phyloP scores from a whole-genome alignment of 2,329 filamentous ascomycete genomes.

The Pseudodiploospora longispora region DNA sequence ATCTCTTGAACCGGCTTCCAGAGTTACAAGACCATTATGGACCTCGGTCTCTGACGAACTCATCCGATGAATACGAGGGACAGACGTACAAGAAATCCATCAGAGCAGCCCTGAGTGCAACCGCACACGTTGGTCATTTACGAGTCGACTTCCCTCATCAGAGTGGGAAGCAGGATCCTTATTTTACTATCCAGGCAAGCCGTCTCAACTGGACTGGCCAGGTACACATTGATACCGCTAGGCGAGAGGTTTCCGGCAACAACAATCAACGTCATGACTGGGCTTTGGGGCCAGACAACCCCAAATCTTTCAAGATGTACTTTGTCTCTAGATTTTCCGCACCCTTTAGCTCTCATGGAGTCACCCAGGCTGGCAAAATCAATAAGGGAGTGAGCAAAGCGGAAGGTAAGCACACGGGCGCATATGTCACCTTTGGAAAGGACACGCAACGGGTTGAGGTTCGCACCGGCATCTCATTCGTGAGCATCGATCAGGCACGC shows the following conservation, averaged over 20 bases:
- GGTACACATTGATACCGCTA: conserved; percentile 27
- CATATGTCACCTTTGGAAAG: conserved; percentile 31
- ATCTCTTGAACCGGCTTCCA: background rate
- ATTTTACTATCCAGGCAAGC: conserved; percentile 35
- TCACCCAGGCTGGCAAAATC: conserved; percentile 21
- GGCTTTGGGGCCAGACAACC: conserved; percentile 32
- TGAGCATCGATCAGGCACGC: conserved; percentile 38
- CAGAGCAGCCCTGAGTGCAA: conserved; percentile 30
- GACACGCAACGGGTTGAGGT: conserved; percentile 28
- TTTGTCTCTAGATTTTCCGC: conserved; percentile 39
- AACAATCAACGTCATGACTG: conserved; percentile 40
- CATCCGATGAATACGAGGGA: background rate
- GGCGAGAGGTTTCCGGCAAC: conserved; percentile 31
- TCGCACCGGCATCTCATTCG: conserved; percentile 37
- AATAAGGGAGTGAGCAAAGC: conserved; percentile 13
- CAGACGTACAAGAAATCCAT: conserved; percentile 14
- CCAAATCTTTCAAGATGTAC: conserved; percentile 33
- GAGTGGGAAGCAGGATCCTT: conserved; percentile 15
- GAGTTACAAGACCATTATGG: conserved; percentile 15
- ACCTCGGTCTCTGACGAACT: background rate
- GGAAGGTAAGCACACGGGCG: conserved; percentile 29
- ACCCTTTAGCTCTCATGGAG: conserved; percentile 30
- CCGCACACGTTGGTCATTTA: conserved; percentile 33
- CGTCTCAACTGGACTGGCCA: conserved; percentile 38
- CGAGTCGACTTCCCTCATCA: conserved; percentile 28